Base-by-base conservation (phyloP, 495 filamentous ascomycete species). In the Tuber brumale region DNA sequence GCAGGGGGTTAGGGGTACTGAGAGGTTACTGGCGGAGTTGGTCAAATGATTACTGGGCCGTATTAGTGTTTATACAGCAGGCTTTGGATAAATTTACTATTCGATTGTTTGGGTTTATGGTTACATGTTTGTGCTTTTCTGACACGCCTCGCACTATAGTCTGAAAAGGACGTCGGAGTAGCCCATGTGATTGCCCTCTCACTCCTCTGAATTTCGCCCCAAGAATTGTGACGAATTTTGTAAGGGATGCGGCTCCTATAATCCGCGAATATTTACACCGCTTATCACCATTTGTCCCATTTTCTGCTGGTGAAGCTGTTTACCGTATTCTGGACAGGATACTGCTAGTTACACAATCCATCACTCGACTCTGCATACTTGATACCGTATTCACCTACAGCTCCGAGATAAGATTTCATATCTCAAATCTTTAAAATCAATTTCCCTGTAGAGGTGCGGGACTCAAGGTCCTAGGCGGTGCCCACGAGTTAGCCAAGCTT, bases 401-500 rank as follows among this genome's bases (percentile, higher is more conserved):
- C 18, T 35, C 46, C n/a, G n/a, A 71, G n/a, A 23, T 42, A 31
- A 27, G 1, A 1, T 43, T 12, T 27, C 72, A 2, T 6, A n/a
- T 44, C 44, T 75, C 74, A 79, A 31, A 79, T 72, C 42, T 88
- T 89, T 73, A 90, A 80, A 76, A 90, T 73, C 74, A 93, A 82
- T 87, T 97, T 98, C 23, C 95, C 95, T 46, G 90, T 95, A 0
- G 93, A 94, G 86, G 91, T 92, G 72, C 94, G 85, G 41, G 92
- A 88, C 84, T 96, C 93, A 43, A 98, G 85, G 85, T 97, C 95
- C 83, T 89, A 74, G 72, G 27, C 73, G 39, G 14, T 10, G 44
- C 35, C 35, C 76, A 12, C 75, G 78, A n/a, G 79, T 74, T 69
- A n/a, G 71, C 9, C 18, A 51, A 69, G 21, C 41, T 31, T 14